Evolutionary conservation across 768 basidiomycete genomes (phyloP).

Genomic region (Suillus bovinus): DNA sequence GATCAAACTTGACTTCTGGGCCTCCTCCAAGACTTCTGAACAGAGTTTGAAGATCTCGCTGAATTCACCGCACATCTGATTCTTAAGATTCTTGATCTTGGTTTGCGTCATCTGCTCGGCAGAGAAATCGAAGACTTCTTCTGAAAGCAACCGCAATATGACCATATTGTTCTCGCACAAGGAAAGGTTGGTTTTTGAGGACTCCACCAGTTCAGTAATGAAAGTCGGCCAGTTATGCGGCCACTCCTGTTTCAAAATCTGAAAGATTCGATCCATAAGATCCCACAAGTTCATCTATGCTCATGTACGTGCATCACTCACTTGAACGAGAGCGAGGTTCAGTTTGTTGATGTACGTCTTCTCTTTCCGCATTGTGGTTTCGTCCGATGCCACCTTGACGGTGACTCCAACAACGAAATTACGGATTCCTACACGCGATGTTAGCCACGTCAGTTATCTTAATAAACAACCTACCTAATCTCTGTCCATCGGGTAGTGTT

Average conservation of each 20-base stretch:
- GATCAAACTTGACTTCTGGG: constrained; percentile 94
- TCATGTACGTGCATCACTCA: constrained; percentile 32
- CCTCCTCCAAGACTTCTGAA: constrained; percentile 94
- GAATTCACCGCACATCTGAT: constrained; percentile 97
- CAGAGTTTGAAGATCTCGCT: constrained; percentile 98
- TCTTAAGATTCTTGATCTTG: constrained; percentile 96
- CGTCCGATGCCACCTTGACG: constrained; percentile 92
- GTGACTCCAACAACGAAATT: constrained; percentile 95
- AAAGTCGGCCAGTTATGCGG: constrained; percentile 99
- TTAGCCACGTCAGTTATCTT: constrained; percentile 14
- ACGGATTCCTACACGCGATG: constrained; percentile 67
- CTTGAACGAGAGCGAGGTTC: constrained; percentile 94
- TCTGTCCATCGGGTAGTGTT: constrained; percentile 89
- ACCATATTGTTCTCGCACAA: constrained; percentile 99
- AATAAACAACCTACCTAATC: constrained; percentile 61
- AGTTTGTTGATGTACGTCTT: constrained; percentile 96
- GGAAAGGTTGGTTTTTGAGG: constrained; percentile 93
- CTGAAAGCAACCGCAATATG: constrained; percentile 94
- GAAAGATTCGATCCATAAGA: constrained; percentile 15
- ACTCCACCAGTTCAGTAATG: constrained; percentile 95
- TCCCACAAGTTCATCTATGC: constrained; percentile 9
- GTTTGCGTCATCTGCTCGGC: constrained; percentile 98
- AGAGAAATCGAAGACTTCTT: constrained; percentile 98
- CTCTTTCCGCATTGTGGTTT: constrained; percentile 83
- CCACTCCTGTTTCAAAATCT: constrained; percentile 99